These are phyloP conservation scores for Pythium pectinolyticum DNA, from an alignment of 352 stramenopile species.

Conservation along the genomic window DNA sequence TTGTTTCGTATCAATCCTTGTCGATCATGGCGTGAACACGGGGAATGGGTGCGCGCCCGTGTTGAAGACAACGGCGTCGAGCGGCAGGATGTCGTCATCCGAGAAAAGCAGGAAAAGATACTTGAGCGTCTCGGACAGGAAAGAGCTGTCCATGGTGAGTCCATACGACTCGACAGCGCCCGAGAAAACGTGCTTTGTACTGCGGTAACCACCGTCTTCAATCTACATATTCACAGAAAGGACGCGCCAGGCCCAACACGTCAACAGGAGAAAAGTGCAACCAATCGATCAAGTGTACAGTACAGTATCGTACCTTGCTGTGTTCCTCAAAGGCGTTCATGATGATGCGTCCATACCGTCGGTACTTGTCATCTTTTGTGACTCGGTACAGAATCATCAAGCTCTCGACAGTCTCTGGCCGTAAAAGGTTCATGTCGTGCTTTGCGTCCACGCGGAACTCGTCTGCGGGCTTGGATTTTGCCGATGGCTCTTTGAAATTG, in stretches of 20 bases:
- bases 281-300: too few relatives aligned
- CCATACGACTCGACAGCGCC: constrained; percentile 30
- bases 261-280: neutral
- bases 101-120: constrained; percentile 91
- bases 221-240: constrained; percentile 33
- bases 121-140: constrained; percentile 92
- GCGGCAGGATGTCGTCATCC: constrained; percentile 58
- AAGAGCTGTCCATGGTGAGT: constrained; percentile 84
- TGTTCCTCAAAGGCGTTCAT: constrained; percentile 77
- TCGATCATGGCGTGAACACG: neutral
- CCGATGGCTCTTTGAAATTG: constrained; percentile 37
- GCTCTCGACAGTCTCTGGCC: constrained; percentile 89
- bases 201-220: constrained; percentile 61
- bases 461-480: constrained; percentile 1
- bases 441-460: constrained; percentile 26
- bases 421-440: constrained; percentile 72
- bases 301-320: constrained; percentile 39
- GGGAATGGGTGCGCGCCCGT: constrained; percentile 84
- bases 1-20: neutral
- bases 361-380: constrained; percentile 82
- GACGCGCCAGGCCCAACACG: neutral
- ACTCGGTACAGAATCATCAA: constrained; percentile 88
- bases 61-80: constrained; percentile 86
- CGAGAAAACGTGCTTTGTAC: constrained; percentile 53
- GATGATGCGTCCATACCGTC: constrained; percentile 74